Conservation (phyloP, 768 basidiomycete species). For the Tulasnella sp. region DNA sequence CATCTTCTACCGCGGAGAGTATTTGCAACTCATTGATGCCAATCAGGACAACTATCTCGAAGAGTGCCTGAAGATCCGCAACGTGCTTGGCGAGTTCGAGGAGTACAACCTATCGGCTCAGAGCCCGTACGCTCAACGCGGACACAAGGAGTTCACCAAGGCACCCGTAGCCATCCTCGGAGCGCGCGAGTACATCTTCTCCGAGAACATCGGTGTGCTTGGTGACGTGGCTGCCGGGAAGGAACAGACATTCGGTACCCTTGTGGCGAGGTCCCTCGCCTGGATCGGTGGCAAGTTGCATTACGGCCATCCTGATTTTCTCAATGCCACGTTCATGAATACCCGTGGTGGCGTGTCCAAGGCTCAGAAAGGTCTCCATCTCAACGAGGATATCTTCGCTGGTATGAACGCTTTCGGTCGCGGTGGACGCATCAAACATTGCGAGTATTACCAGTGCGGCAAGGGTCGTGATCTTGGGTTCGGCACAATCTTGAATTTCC, state of each 20-base stretch:
- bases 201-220: constrained; percentile 97
- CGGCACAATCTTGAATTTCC: constrained; percentile 98
- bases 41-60: constrained; percentile 99
- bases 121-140: constrained; percentile 86
- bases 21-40: constrained; percentile 96
- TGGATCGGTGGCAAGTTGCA: constrained; percentile 98
- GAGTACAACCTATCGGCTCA: constrained; percentile 77
- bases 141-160: constrained; percentile 75
- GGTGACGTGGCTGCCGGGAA: constrained; percentile 98
- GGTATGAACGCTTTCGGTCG: constrained; percentile 98
- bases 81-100: constrained; percentile 95
- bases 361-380: constrained; percentile 94
- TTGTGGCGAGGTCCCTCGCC: constrained; percentile 85
- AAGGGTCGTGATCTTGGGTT: constrained; percentile 98
- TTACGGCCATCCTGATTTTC: constrained; percentile 98
- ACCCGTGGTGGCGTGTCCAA: constrained; percentile 97
- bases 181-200: constrained; percentile 99
- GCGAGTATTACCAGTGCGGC: constrained; percentile 97
- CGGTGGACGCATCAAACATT: constrained; percentile 95
- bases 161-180: constrained; percentile 94
- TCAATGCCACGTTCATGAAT: constrained; percentile 94
- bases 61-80: constrained; percentile 98
- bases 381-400: constrained; percentile 99
- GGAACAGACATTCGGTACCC: constrained; percentile 97
- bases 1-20: constrained; percentile 98